Conservation (phyloP, 2,329 filamentous ascomycete species). For the Colletotrichum sp. region DNA sequence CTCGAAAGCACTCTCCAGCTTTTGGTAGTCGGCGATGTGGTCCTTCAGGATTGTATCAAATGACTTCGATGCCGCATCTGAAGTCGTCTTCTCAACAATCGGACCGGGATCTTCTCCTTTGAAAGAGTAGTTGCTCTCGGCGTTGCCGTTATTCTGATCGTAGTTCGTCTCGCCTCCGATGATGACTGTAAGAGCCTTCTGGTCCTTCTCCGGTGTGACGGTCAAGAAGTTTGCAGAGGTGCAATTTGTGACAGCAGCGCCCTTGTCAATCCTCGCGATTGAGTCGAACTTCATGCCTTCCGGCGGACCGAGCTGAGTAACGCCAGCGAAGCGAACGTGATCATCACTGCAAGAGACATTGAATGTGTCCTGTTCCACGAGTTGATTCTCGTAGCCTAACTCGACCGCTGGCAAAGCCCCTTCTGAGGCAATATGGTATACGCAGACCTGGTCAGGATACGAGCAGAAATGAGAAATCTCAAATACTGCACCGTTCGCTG, state of each 20-base stretch:
- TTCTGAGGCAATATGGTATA: conserved; percentile 28
- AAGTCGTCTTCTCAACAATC: conserved; percentile 37
- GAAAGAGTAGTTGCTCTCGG: conserved; percentile 49
- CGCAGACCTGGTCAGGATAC: conserved; percentile 41
- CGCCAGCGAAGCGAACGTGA: conserved; percentile 34
- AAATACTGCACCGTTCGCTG: conserved; percentile 38
- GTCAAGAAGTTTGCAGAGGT: conserved; percentile 27
- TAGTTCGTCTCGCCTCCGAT: conserved; percentile 54
- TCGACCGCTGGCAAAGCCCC: conserved; percentile 41
- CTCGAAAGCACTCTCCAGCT: conserved; percentile 42
- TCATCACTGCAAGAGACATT: conserved; percentile 35
- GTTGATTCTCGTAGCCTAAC: conserved; percentile 46
- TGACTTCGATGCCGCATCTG: conserved; percentile 35
- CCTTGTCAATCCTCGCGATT: conserved; percentile 28
- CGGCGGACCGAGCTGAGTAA: conserved; percentile 43
- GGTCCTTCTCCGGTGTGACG: conserved; percentile 28
- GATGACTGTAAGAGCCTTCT: conserved; percentile 39
- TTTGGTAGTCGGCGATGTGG: conserved; percentile 47
- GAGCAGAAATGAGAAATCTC: conserved; percentile 37
- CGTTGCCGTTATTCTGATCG: conserved; percentile 53
- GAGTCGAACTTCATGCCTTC: conserved; percentile 51
- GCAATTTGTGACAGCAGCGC: conserved; percentile 22
- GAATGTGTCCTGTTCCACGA: conserved; percentile 32
- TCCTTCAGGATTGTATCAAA: conserved; percentile 33
- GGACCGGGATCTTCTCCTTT: conserved; percentile 48